These are phyloP conservation scores for Cicer judaicum DNA, from an alignment of 306 rosid species.

Conservation along the genomic window DNA sequence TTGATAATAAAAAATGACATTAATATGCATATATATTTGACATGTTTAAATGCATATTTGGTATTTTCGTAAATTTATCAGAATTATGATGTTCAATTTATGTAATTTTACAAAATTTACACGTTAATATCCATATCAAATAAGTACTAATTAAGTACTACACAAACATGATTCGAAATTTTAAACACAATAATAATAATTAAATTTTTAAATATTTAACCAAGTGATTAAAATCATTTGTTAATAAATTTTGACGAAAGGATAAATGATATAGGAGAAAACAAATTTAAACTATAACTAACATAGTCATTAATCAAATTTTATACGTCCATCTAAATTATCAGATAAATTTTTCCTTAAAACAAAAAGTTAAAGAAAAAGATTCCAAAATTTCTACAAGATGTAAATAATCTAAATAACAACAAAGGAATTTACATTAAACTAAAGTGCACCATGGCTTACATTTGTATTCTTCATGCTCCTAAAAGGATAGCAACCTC, in stretches of 20 bases:
- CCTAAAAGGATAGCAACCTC: conserved; percentile 48
- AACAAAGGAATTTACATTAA: conserved; percentile 3
- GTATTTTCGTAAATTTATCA: no score
- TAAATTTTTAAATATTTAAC: background rate
- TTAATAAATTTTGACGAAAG: no score
- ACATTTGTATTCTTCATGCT: conserved; percentile 41
- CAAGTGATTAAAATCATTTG: no score
- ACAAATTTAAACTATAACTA: no score
- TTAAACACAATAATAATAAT: background rate
- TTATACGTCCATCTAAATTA: no score
- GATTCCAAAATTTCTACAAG: conserved; percentile 16
- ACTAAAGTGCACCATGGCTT: conserved; percentile 39
- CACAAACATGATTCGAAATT: background rate
- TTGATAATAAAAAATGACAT: conserved; percentile 7
- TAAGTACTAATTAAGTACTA: background rate
- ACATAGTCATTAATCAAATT: no score
- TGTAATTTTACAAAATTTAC: no score
- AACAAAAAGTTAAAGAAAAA: background rate
- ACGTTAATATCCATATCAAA: no score
- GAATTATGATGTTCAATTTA: no score
- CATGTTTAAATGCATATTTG: background rate
- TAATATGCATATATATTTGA: background rate
- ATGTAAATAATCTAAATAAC: conserved; percentile 33
- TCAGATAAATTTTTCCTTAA: no score
- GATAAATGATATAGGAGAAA: no score